A percentile compares a stretch with the other conserved stretches of the same genome.
Evolutionary conservation across 2,329 filamentous ascomycete species (phyloP).

Genomic region (Colletotrichum gigasporum): DNA sequence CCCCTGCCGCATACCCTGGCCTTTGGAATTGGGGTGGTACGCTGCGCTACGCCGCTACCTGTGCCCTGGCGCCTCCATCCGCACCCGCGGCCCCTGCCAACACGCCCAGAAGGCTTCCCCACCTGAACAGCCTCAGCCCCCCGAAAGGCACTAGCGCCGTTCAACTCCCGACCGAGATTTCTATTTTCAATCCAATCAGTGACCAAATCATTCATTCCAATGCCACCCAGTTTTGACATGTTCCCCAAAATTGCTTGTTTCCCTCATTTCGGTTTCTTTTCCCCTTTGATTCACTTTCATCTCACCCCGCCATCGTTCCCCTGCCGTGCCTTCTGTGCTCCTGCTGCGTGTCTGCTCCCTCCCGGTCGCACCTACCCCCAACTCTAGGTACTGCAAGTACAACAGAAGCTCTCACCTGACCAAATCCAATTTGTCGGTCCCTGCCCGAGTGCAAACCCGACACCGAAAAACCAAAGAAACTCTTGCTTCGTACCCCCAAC

Average conservation of each 20-base stretch:
- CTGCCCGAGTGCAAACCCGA: slow-evolving; percentile 18
- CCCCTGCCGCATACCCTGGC: not conserved
- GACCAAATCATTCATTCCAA: not conserved
- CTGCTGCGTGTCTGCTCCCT: not conserved
- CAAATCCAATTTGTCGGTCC: slow-evolving; percentile 24
- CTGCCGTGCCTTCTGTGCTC: not conserved
- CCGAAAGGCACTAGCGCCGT: not conserved
- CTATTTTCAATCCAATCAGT: slow-evolving; percentile 16
- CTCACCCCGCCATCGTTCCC: not conserved
- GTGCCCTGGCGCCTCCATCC: too few species aligned
- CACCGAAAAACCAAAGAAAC: slow-evolving; percentile 1
- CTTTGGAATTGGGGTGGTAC: too few species aligned
- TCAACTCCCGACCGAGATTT: slow-evolving; percentile 22
- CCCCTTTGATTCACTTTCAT: slow-evolving; percentile 14
- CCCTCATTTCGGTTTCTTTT: slow-evolving; percentile 4
- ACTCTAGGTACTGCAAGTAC: slow-evolving; percentile 22
- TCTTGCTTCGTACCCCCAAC: not conserved
- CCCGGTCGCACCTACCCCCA: not conserved
- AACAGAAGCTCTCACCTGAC: slow-evolving; percentile 19
- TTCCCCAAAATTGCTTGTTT: slow-evolving; percentile 15
- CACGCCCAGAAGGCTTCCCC: too few species aligned
- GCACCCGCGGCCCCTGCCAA: too few species aligned
- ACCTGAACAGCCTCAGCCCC: slow-evolving; percentile 3
- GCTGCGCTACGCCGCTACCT: too few species aligned
- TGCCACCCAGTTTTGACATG: not conserved